Percentiles rank a stretch among this genome's conserved stretches.
These are phyloP conservation scores for Rhizoclosmatium globosum DNA, from an alignment of 192 early-diverging fungal genomes.

Conservation along the genomic window DNA sequence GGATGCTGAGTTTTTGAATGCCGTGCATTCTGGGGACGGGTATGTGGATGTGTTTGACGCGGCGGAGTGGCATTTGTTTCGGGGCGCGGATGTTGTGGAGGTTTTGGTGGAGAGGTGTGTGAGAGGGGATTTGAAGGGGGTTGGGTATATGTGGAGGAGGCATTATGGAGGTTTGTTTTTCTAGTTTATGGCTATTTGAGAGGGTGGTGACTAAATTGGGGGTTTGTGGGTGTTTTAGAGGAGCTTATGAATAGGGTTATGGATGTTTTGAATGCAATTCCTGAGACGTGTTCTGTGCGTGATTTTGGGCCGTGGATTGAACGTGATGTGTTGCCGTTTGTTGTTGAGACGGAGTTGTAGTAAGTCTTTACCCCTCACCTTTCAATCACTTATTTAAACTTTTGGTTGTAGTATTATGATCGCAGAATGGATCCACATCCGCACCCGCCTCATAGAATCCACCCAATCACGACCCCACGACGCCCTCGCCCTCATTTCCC, in stretches of 20 bases:
- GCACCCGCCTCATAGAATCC: constrained; percentile 59
- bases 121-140: constrained; percentile 52
- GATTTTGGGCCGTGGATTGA: constrained; percentile 59
- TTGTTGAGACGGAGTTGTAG: constrained; percentile 34
- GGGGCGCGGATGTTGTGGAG: constrained; percentile 50
- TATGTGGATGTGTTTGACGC: constrained; percentile 26
- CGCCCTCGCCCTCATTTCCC: constrained; percentile 55
- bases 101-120: constrained; percentile 49
- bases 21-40: not conserved
- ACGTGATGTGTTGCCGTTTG: constrained; percentile 58
- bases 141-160: constrained; percentile 61
- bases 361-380: too few species aligned
- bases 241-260: constrained; percentile 47
- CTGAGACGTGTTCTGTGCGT: constrained; percentile 42
- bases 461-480: constrained; percentile 45
- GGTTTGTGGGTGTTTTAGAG: too few species aligned
- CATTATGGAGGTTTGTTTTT: constrained; percentile 54
- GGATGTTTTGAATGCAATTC: constrained; percentile 57
- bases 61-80: constrained; percentile 59
- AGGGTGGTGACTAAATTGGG: too few species aligned
- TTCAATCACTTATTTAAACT: too few species aligned
- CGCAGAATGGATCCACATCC: constrained; percentile 60
- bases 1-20: not conserved
- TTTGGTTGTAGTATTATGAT: too few species aligned
- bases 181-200: too few species aligned